phyloP scores from a whole-genome alignment of 768 basidiomycete species.

The Tricholoma terreum region DNA sequence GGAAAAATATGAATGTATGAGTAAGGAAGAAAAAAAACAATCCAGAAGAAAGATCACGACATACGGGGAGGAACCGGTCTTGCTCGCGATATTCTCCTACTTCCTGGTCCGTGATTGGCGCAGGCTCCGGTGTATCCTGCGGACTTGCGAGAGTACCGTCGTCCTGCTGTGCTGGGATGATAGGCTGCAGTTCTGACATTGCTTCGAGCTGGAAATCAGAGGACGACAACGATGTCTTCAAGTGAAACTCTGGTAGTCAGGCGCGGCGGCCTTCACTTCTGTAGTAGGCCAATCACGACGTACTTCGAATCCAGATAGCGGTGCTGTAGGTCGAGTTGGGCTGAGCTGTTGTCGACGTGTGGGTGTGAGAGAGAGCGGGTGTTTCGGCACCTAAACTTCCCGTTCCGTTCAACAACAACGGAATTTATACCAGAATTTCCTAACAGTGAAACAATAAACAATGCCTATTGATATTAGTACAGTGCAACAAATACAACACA shows the following conservation, averaged over 20 bases:
- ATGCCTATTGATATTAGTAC: too few relatives aligned
- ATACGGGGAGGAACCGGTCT: conserved; percentile 90
- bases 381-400: too few relatives aligned
- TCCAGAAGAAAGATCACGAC: conserved; percentile 21
- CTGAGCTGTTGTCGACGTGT: too few relatives aligned
- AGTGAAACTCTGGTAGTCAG: background rate
- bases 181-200: conserved; percentile 40
- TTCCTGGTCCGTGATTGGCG: conserved; percentile 86
- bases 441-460: too few relatives aligned
- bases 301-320: background rate
- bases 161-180: conserved; percentile 40
- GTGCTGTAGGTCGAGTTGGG: too few relatives aligned
- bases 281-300: background rate
- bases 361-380: too few relatives aligned
- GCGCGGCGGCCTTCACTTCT: background rate
- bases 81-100: conserved; percentile 94
- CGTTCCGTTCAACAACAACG: too few relatives aligned
- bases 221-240: background rate
- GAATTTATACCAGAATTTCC: too few relatives aligned
- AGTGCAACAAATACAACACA: too few relatives aligned
- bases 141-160: conserved; percentile 29
- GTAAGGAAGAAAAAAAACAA: conserved; percentile 1
- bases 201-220: background rate
- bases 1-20: background rate
- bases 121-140: conserved; percentile 50